A percentile compares a stretch with the other conserved stretches of the same genome.
These are phyloP conservation scores for Aspergillus calidoustus DNA, from an alignment of 2,329 filamentous ascomycete genomes.

Conservation along the genomic window DNA sequence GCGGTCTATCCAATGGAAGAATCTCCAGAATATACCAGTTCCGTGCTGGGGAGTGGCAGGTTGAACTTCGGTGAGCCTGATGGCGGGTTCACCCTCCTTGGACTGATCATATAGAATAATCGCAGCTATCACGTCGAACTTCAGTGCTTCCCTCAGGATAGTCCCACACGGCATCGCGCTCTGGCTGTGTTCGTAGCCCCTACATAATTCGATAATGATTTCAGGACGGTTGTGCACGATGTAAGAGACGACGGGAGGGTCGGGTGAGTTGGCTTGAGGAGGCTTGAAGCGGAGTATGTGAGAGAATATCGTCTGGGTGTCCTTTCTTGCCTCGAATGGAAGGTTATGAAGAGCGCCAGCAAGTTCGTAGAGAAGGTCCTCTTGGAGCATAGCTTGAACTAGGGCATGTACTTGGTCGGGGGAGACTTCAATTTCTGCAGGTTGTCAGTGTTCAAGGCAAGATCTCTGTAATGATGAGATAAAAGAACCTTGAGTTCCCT, in stretches of 20 bases:
- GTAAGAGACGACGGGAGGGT: constrained; percentile 85
- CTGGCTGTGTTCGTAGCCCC: constrained; percentile 86
- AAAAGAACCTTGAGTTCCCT: constrained; percentile 82
- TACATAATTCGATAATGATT: constrained; percentile 84
- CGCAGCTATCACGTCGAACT: constrained; percentile 87
- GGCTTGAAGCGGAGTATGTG: constrained; percentile 91
- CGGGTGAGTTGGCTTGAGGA: constrained; percentile 66
- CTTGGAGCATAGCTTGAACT: constrained; percentile 81
- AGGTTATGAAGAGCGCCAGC: constrained; percentile 81
- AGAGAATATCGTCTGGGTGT: constrained; percentile 93
- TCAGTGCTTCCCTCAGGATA: constrained; percentile 85
- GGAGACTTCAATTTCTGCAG: constrained; percentile 77
- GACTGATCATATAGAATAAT: constrained; percentile 93
- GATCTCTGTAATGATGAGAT: background rate
- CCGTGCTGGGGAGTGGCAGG: constrained; percentile 76
- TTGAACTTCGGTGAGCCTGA: constrained; percentile 78
- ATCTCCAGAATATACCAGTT: constrained; percentile 90
- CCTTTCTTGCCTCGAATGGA: constrained; percentile 95
- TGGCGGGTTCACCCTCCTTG: constrained; percentile 71
- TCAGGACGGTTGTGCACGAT: constrained; percentile 85
- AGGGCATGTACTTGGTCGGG: constrained; percentile 88
- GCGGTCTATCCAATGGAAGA: constrained; percentile 97
- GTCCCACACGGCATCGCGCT: constrained; percentile 90
- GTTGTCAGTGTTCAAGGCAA: background rate
- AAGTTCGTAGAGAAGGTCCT: constrained; percentile 85